These are phyloP conservation scores for Samsoniella hepiali DNA, from an alignment of 2,329 filamentous ascomycete genomes.

Conservation along the genomic window DNA sequence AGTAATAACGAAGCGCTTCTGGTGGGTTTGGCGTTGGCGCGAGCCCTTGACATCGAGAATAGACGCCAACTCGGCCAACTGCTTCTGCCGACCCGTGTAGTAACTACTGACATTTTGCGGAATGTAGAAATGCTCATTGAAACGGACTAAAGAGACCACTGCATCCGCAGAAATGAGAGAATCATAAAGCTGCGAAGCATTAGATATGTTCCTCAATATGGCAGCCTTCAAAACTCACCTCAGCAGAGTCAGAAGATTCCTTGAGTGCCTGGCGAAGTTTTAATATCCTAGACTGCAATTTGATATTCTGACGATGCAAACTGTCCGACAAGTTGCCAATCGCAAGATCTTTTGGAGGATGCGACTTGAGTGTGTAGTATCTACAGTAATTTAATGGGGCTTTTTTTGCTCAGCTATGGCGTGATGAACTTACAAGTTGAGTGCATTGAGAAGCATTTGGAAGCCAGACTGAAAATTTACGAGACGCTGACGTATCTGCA, in stretches of 20 bases:
- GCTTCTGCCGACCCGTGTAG: conserved; percentile 7
- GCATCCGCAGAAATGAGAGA: background rate
- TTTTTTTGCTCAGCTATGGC: too few species aligned
- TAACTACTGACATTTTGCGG: conserved; percentile 9
- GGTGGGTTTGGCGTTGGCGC: conserved; percentile 5
- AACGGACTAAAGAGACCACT: background rate
- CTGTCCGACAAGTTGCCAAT: background rate
- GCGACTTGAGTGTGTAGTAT: background rate
- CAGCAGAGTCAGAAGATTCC: background rate
- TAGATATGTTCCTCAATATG: background rate
- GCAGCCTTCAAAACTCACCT: background rate
- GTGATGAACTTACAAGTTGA: background rate
- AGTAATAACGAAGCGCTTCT: conserved; percentile 17
- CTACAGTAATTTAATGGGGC: background rate
- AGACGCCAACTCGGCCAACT: background rate
- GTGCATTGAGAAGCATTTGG: background rate
- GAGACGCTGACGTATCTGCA: conserved; percentile 11
- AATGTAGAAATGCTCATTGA: conserved; percentile 7
- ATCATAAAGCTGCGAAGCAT: background rate
- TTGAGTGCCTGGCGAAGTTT: conserved; percentile 1
- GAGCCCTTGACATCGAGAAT: background rate
- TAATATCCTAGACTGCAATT: background rate
- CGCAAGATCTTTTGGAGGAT: background rate
- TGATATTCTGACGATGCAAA: background rate
- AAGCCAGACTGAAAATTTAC: background rate